phyloP scores from a whole-genome alignment of 192 early-diverging fungal genomes.

The Umbelopsis vinacea region DNA sequence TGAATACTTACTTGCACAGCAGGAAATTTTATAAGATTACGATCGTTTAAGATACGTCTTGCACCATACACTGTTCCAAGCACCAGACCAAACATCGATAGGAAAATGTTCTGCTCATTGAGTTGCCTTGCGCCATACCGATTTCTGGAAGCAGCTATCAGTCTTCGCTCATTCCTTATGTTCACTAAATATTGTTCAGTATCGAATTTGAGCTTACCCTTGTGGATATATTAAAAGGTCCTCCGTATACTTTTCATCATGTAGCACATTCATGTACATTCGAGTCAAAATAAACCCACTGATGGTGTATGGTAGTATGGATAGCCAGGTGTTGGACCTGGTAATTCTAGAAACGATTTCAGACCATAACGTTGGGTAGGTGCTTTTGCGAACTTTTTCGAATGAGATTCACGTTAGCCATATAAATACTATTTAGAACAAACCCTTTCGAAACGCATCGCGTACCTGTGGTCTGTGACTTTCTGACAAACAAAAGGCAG shows the following conservation, averaged over 20 bases:
- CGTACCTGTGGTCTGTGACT: constrained; percentile 20
- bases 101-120: constrained; percentile 34
- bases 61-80: constrained; percentile 13
- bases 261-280: constrained; percentile 11
- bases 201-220: background rate
- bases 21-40: constrained; percentile 2
- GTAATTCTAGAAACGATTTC: background rate
- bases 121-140: constrained; percentile 32
- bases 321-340: constrained; percentile 1
- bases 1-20: constrained; percentile 7
- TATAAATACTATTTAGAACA: background rate
- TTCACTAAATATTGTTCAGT: too few relatives aligned
- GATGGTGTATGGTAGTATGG: background rate
- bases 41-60: background rate
- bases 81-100: constrained; percentile 13
- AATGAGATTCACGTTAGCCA: background rate
- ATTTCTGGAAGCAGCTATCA: constrained; percentile 7
- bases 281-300: background rate
- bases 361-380: constrained; percentile 4
- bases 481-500: constrained; percentile 8
- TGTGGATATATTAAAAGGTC: constrained; percentile 12
- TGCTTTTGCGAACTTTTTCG: background rate
- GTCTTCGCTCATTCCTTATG: too few relatives aligned
- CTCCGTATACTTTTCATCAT: background rate
- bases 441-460: background rate